Evolutionary conservation across 352 stramenopile genomes (phyloP).

Genomic region (Globisporangium barbulae): DNA sequence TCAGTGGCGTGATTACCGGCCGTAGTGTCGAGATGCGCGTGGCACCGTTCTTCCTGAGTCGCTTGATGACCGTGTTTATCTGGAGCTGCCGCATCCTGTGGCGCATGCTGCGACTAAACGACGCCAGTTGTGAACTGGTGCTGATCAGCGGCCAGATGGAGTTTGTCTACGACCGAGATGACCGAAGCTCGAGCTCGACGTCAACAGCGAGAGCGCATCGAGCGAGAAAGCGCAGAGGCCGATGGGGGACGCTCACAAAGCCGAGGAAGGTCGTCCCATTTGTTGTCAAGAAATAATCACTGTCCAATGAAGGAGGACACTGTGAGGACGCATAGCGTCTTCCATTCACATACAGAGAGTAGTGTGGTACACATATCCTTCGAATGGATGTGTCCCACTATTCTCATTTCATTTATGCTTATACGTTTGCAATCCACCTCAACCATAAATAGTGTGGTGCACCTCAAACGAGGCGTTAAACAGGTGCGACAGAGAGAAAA

Average conservation of each 20-base stretch:
- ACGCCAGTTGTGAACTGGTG: background rate
- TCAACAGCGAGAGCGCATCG: no score
- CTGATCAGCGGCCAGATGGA: background rate
- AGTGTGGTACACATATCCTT: background rate
- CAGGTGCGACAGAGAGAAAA: background rate
- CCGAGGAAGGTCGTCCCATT: no score
- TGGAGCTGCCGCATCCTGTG: background rate
- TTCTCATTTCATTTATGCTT: background rate
- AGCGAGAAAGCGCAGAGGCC: background rate
- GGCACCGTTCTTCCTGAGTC: constrained; percentile 1
- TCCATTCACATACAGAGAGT: background rate
- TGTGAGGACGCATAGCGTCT: background rate
- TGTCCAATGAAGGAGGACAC: no score
- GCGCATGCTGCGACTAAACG: background rate
- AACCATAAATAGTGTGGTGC: background rate
- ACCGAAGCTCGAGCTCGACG: background rate
- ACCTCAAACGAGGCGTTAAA: background rate
- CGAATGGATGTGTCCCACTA: background rate
- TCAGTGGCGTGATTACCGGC: background rate
- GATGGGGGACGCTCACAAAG: no score
- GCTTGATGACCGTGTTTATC: background rate
- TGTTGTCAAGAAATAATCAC: background rate
- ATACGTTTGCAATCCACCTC: background rate
- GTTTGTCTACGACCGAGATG: background rate
- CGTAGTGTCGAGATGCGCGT: background rate